Conservation (phyloP, 208 protist genomes). For the Leishmania gerbilli region DNA sequence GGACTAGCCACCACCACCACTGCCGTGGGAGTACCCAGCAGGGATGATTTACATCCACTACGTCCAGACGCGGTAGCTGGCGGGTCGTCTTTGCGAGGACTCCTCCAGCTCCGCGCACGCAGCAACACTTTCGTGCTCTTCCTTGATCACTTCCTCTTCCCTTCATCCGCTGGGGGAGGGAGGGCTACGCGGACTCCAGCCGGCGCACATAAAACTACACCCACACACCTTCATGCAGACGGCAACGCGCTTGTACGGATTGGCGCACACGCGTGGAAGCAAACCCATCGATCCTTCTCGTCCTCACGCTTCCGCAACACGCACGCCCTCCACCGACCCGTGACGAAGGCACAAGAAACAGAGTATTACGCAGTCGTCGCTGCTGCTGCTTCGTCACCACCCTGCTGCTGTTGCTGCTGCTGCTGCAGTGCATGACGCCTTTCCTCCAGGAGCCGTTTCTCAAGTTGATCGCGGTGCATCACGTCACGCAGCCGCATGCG, state of each 20-base stretch:
- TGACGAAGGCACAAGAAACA: neutral
- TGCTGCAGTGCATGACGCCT: constrained; percentile 30
- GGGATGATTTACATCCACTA: neutral
- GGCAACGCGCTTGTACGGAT: too few relatives aligned
- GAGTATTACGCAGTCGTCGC: neutral
- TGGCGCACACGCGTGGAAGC: too few relatives aligned
- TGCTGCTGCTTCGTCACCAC: neutral
- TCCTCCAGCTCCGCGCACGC: neutral
- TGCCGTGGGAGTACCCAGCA: neutral
- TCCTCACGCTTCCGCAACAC: too few relatives aligned
- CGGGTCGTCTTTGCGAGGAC: neutral
- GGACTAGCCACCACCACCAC: neutral
- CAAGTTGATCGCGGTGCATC: constrained; percentile 75
- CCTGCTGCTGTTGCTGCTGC: neutral
- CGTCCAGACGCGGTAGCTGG: neutral
- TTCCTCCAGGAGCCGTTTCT: constrained; percentile 74
- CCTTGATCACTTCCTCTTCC: neutral
- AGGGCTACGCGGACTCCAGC: neutral
- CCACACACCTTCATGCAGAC: too few relatives aligned
- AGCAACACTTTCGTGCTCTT: neutral
- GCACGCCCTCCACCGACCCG: too few relatives aligned
- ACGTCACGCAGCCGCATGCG: constrained; percentile 84
- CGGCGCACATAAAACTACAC: too few relatives aligned
- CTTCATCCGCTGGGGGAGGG: neutral
- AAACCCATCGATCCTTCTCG: too few relatives aligned